Conservation (phyloP, 2,329 filamentous ascomycete species). For the Hortaea werneckii region DNA sequence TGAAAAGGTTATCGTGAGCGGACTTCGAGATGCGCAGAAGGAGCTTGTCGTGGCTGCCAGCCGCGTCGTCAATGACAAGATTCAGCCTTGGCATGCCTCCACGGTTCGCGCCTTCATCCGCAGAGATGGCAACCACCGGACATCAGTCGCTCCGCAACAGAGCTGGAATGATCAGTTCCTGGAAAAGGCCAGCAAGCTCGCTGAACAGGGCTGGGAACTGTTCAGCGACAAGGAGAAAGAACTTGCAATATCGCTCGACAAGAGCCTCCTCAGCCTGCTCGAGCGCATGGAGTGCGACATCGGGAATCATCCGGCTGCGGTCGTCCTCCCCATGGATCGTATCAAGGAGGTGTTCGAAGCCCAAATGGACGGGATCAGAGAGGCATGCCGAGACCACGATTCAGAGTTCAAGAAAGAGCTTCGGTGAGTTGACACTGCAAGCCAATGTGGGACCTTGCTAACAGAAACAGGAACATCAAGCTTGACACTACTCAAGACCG, state of each 20-base stretch:
- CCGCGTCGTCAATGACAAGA: not conserved
- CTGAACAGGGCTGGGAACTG: not conserved
- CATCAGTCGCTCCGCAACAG: slow-evolving; percentile 3
- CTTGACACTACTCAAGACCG: slow-evolving; percentile 11
- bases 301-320: not conserved
- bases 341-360: not conserved
- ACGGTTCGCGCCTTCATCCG: slow-evolving; percentile 14
- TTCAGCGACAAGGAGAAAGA: not conserved
- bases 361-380: not conserved
- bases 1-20: not conserved
- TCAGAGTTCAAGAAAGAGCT: not conserved
- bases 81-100: slow-evolving; percentile 1
- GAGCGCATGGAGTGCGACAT: not conserved
- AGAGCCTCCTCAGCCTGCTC: not conserved
- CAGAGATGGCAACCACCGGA: slow-evolving; percentile 10
- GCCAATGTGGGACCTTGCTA: slow-evolving; percentile 1
- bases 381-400: slow-evolving; percentile 1
- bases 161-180: slow-evolving; percentile 16
- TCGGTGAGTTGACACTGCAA: not conserved
- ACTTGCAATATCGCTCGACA: slow-evolving; percentile 1
- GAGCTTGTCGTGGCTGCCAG: not conserved
- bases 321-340: not conserved
- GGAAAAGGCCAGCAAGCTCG: not conserved
- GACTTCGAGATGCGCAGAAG: not conserved
- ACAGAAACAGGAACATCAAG: slow-evolving; percentile 7